Base-by-base conservation (phyloP, 1,139 yeast genomes). In the Pichia sp. region DNA sequence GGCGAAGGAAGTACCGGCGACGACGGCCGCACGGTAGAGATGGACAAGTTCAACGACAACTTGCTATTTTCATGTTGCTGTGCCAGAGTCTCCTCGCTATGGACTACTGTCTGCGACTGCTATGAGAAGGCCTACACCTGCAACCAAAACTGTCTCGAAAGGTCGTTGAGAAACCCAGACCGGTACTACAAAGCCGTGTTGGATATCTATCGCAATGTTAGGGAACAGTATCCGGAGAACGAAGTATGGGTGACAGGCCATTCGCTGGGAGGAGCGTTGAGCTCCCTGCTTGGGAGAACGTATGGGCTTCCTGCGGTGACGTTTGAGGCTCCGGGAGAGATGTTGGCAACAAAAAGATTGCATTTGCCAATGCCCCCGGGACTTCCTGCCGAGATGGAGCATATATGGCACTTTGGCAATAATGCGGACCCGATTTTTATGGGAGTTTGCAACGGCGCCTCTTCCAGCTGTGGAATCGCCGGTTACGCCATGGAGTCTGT, bases 401-500 rank as follows among this genome's bases (percentile, higher is more conserved):
- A 90, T 61, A 80, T 95, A 19, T 93, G 96, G 95, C 97, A 95
- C 67, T 74, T 93, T 67, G 99, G 99, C 6, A 93, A 93, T 68
- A 93, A 96, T 1, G 99, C 97, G 0, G 99, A 93, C 68, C 99
- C 99, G 1, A 88, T 93, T 5, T 93, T 78, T 65, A 87, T 92
- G 95, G 99, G 99, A 0, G 92, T 90, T 6, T 93, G 99, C 69
- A 90, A 89, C 66, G 99, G 99, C 4, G 96, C 95, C 0, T 84
- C 95, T 8, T 87, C 96, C 1, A 72, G 93, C 4, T 93, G 99
- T 70, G 85, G 93, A 63, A 79, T 89, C 13, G 97, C 89, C 0
- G 99, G 99, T 0, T 93, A 90, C 70, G 99, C 99, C 10, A 86
- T 93, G 97, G 99, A 93, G 68, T 87, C 97, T 0, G 85, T 86